Conservation (phyloP, 2,329 filamentous ascomycete species). For the Geosmithia putterillii region DNA sequence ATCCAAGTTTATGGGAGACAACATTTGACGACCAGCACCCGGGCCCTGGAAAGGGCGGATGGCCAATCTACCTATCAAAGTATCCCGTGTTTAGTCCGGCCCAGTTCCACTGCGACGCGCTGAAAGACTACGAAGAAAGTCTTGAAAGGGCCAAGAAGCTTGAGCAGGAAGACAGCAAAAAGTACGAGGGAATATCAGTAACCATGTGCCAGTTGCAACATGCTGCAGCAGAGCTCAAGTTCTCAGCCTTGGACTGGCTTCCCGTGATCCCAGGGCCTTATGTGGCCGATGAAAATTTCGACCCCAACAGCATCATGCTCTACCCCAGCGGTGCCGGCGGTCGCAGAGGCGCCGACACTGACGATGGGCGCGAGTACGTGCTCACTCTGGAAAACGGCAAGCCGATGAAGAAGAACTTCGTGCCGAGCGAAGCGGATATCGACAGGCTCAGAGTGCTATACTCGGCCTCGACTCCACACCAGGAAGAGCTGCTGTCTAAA, state of each 20-base stretch:
- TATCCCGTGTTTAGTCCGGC: not conserved
- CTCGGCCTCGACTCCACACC: not conserved
- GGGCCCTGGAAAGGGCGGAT: not conserved
- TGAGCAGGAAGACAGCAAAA: not conserved
- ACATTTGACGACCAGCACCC: not conserved
- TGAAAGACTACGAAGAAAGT: not conserved
- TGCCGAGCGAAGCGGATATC: not conserved
- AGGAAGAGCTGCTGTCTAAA: not conserved
- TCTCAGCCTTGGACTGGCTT: not conserved
- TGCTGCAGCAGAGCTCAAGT: not conserved
- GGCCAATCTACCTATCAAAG: not conserved
- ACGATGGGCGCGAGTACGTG: not conserved
- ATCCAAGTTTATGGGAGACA: conserved; percentile 9
- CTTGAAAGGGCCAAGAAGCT: not conserved
- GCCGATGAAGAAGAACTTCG: not conserved
- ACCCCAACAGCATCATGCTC: conserved; percentile 9
- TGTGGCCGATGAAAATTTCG: conserved; percentile 1
- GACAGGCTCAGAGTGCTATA: not conserved
- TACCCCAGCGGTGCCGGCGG: conserved; percentile 8
- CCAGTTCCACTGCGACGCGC: not conserved
- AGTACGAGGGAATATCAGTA: not conserved
- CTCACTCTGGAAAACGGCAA: not conserved
- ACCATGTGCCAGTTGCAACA: not conserved
- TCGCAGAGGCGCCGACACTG: not conserved
- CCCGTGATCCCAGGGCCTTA: not conserved